phyloP scores from a whole-genome alignment of 441 rosid genomes.

The Adansonia grandidieri region DNA sequence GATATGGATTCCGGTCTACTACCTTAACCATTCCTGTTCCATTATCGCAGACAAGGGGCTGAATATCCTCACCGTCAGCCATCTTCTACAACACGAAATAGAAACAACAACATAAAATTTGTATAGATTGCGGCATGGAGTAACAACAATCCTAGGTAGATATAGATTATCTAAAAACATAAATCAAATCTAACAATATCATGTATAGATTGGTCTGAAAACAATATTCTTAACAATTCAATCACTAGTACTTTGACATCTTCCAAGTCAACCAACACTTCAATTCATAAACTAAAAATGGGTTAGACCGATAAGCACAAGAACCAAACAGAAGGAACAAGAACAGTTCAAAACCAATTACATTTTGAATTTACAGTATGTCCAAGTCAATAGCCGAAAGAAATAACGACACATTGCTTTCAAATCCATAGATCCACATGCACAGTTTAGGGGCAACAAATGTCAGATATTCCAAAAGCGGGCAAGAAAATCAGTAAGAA shows the following conservation, averaged over 20 bases:
- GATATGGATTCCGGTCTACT: too few relatives aligned
- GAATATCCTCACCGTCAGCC: background rate
- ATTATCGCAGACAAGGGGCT: background rate
- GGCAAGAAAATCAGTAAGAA: background rate
- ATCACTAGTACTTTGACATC: background rate
- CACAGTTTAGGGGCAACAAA: background rate
- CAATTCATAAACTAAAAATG: background rate
- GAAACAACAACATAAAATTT: constrained; percentile 13
- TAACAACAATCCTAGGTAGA: background rate
- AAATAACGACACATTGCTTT: background rate
- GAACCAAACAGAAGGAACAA: background rate
- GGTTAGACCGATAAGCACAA: background rate
- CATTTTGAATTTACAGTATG: background rate
- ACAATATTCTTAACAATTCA: background rate
- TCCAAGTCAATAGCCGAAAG: background rate
- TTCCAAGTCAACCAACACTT: background rate
- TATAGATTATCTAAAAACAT: background rate
- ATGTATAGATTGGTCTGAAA: background rate
- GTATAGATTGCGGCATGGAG: background rate
- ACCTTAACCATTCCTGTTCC: background rate
- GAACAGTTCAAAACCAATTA: background rate
- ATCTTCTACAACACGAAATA: background rate
- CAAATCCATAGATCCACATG: background rate
- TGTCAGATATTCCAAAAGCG: background rate
- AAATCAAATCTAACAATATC: background rate